Percentiles rank a stretch among this genome's conserved stretches.
These are phyloP conservation scores for Ceratocystiopsis sp. DNA, from an alignment of 2,329 filamentous ascomycete genomes.

Conservation along the genomic window DNA sequence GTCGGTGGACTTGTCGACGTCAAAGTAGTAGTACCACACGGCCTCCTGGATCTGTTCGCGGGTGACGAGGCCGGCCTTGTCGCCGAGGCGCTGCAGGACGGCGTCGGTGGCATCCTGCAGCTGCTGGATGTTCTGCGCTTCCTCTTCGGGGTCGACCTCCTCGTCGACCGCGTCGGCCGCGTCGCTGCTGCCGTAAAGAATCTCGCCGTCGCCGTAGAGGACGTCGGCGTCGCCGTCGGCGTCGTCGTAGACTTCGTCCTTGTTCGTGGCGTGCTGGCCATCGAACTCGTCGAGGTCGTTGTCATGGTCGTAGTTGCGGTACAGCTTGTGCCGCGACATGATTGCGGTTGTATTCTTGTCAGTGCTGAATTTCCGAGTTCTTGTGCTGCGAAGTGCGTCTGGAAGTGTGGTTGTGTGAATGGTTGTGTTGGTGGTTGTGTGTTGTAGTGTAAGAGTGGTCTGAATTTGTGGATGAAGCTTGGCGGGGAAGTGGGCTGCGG, in stretches of 20 bases:
- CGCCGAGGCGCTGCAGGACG: constrained; percentile 49
- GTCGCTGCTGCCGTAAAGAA: neutral
- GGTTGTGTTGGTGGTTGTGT: too few relatives aligned
- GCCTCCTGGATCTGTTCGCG: constrained; percentile 65
- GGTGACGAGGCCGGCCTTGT: constrained; percentile 37
- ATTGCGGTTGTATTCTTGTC: neutral
- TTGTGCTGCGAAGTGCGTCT: too few relatives aligned
- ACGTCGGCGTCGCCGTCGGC: too few relatives aligned
- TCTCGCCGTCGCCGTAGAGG: neutral
- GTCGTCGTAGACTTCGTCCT: too few relatives aligned
- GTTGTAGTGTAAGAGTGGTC: too few relatives aligned
- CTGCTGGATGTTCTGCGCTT: constrained; percentile 10
- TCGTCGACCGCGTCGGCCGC: constrained; percentile 23
- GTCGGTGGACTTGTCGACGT: constrained; percentile 67
- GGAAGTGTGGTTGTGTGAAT: too few relatives aligned
- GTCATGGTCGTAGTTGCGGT: constrained; percentile 31
- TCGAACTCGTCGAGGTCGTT: constrained; percentile 35
- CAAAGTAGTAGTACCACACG: constrained; percentile 92
- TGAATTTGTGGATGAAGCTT: too few relatives aligned
- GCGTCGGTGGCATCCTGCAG: constrained; percentile 43
- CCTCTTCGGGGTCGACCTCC: constrained; percentile 29
- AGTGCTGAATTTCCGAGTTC: too few relatives aligned
- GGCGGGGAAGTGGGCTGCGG: neutral
- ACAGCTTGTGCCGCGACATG: constrained; percentile 31
- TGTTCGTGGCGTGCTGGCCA: constrained; percentile 9